Evolutionary conservation across 2,329 filamentous ascomycete genomes (phyloP), one percentile per base, ranked within the genome.

Genomic region (Ilyonectria destructans): DNA sequence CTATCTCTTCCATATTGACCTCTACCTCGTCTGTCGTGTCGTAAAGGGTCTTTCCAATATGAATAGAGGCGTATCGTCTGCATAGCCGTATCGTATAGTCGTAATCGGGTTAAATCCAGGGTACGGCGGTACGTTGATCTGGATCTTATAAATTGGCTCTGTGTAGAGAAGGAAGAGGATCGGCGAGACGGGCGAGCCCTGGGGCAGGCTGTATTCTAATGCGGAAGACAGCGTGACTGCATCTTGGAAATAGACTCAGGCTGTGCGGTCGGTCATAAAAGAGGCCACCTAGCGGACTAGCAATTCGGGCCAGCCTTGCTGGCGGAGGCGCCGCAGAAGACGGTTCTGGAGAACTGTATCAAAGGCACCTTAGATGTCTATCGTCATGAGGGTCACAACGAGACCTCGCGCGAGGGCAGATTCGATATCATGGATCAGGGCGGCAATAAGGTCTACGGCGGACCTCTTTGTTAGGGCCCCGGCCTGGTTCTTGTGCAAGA

Each of bases 401-500:
- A 62, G 23, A 7, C 63, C 62, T 17, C 40, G 31, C 2, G 56
- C 54, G 5, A 75, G 61, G 12, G 64, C 69, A 52, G 61, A 64
- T 51, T 77, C 66, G 4, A 75, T 68, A 8, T 76, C 55, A 26
- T 74, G 48, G 17, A 74, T 64, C 0, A 76, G 61, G 12, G 67
- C 59, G 6, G 68, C 54, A 12, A 62, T n/a, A 19, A 62, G 40
- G 60, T 63, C 52, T 10, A 40, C 54, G n/a, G 37, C 37, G 4
- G 69, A 71, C n/a, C 71, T 54, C 33, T 74, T 73, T 4, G 65
- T 74, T 3, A 79, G 75, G 4, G 74, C 73, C 6, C 72, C 65
- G 8, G 68, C 71, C 19, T 75, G 62, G 35, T 74, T 57, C 5
- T 52, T 68, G 33, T 72, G 62, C 4, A 78, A 57, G 40, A 75